Base-by-base conservation (phyloP, 2,329 filamentous ascomycete species). In the Stachybotrys elegans region DNA sequence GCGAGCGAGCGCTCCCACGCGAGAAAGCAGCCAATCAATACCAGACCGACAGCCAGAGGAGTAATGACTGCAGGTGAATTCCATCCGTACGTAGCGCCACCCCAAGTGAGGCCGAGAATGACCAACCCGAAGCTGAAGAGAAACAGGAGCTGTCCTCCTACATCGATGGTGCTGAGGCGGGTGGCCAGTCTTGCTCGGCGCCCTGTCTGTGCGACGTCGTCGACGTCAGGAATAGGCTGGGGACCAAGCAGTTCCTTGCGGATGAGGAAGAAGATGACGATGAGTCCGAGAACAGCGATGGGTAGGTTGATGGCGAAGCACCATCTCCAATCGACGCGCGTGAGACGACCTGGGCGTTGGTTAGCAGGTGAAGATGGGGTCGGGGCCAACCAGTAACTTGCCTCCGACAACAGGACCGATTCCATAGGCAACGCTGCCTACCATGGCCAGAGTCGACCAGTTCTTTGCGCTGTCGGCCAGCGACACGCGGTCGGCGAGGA, bases 271-370 rank as follows among this genome's bases (percentile, higher is more conserved):
- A 77, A 76, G 40, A 78, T 68, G 32, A 79, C 46, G n/a, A 75
- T 39, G 27, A 83, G 66, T 6, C 72, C 75, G 17, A 75, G 52
- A 4, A 70, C 64, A 2, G 67, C 71, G 34, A 83, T 69, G 14
- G 79, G 79, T n/a, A 82, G 66, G 48, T 78, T 79, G 43, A 85
- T 72, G 29, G 73, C 79, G 57, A 86, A 86, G 54, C 79, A 82
- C 72, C 83, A 86, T 40, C 81, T 67, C 82, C 83, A 86, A 49
- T 70, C 73, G 4, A 69, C 61, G 27, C 68, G 63, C 17, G 76
- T 76, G 12, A 81, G 66, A 46, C 76, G 77, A 1, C 71, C 62
- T 65, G 17, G 1, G 4, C 13, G 4, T 7, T 3, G 5, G 40
- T 44, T 21, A 40, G 38, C 22, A 25, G 6, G 29, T 16, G 11